A percentile compares a stretch with the other conserved stretches of the same genome.
Conservation (phyloP, 1,284 basidiomycete species). For the Chondrostereum purpureum region DNA sequence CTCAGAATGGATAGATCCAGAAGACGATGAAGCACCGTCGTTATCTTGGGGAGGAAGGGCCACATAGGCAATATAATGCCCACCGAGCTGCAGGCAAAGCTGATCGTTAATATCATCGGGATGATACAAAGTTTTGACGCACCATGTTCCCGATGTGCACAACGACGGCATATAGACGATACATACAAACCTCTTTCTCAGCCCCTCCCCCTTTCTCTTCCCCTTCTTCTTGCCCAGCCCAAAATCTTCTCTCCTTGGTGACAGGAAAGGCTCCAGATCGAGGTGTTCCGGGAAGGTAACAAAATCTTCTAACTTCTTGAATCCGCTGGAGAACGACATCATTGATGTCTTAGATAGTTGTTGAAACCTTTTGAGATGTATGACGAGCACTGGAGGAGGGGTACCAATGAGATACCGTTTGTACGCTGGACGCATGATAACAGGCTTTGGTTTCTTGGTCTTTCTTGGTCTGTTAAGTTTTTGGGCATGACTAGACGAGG, state of each 20-base stretch:
- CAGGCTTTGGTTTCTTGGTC: slow-evolving; percentile 43
- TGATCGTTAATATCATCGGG: slow-evolving; percentile 11
- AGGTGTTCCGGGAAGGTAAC: slow-evolving; percentile 84
- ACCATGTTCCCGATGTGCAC: slow-evolving; percentile 91
- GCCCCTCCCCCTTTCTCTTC: slow-evolving; percentile 22
- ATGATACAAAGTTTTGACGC: slow-evolving; percentile 19
- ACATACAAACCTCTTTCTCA: slow-evolving; percentile 53
- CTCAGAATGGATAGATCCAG: slow-evolving; percentile 6
- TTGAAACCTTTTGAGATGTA: slow-evolving; percentile 93
- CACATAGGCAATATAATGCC: slow-evolving; percentile 80
- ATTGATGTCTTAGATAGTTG: slow-evolving; percentile 50
- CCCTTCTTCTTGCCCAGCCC: slow-evolving; percentile 35
- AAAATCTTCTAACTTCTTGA: slow-evolving; percentile 85
- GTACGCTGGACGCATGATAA: slow-evolving; percentile 77
- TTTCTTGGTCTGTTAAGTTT: slow-evolving; percentile 21
- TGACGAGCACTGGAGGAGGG: slow-evolving; percentile 83
- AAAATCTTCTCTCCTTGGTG: slow-evolving; percentile 73
- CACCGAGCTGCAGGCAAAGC: slow-evolving; percentile 51
- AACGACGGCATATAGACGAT: slow-evolving; percentile 77
- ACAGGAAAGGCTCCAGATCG: slow-evolving; percentile 81
- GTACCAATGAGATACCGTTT: slow-evolving; percentile 89
- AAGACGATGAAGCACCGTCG: slow-evolving; percentile 11
- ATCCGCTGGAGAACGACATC: slow-evolving; percentile 53
- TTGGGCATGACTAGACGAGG: slow-evolving; percentile 1
- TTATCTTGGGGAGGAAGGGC: slow-evolving; percentile 41